phyloP scores from a whole-genome alignment of 768 basidiomycete species.

The Boletus tylopilopsis region DNA sequence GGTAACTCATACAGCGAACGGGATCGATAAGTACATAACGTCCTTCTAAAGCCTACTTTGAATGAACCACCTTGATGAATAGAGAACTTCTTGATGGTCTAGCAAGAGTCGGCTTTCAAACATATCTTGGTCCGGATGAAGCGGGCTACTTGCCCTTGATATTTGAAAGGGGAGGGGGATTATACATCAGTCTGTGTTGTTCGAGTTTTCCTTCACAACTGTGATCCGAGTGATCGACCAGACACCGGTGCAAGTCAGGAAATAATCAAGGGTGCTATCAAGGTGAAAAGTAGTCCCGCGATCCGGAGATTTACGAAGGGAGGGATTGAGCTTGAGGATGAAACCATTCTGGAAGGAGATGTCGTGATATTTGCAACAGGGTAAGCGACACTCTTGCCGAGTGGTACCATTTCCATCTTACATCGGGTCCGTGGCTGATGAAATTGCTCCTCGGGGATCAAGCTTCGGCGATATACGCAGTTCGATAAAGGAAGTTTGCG shows the following conservation, averaged over 20 bases:
- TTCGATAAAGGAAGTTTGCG: slow-evolving; percentile 42
- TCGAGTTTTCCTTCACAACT: background rate
- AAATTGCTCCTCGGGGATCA: background rate
- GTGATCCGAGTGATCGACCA: slow-evolving; percentile 3
- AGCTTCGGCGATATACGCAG: slow-evolving; percentile 46
- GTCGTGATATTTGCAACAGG: slow-evolving; percentile 33
- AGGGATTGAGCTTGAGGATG: slow-evolving; percentile 29
- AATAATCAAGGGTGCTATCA: slow-evolving; percentile 49
- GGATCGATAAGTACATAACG: slow-evolving; percentile 20
- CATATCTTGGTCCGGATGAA: slow-evolving; percentile 36
- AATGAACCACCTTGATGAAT: background rate
- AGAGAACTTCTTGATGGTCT: slow-evolving; percentile 40
- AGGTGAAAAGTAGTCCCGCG: slow-evolving; percentile 40
- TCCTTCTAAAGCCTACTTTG: background rate
- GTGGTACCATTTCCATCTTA: background rate
- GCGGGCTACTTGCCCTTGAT: slow-evolving; percentile 32
- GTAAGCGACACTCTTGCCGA: slow-evolving; percentile 12
- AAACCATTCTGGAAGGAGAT: slow-evolving; percentile 26
- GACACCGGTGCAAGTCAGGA: slow-evolving; percentile 41
- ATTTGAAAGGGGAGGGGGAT: slow-evolving; percentile 34
- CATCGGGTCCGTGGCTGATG: background rate
- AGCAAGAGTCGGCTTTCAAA: slow-evolving; percentile 35
- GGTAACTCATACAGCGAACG: slow-evolving; percentile 7
- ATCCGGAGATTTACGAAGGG: slow-evolving; percentile 26
- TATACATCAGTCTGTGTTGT: slow-evolving; percentile 35